Percentiles rank a stretch among this genome's conserved stretches.
Evolutionary conservation across 2,329 filamentous ascomycete species (phyloP).

Genomic region (Ceratocystis papillata): DNA sequence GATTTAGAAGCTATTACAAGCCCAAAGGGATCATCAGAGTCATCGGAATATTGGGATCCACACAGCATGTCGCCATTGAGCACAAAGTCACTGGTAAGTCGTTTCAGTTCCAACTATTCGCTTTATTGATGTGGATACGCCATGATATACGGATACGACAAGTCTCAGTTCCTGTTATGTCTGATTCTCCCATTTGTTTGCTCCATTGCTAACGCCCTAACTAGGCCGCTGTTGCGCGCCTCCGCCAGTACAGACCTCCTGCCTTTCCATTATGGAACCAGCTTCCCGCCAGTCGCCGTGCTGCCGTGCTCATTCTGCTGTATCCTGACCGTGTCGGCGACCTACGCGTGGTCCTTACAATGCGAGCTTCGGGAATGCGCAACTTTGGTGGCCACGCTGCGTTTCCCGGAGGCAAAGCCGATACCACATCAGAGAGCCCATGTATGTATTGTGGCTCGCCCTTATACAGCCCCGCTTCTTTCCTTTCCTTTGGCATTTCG

Average conservation of each 20-base stretch:
- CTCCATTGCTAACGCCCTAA: not conserved
- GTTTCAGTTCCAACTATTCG: conserved; percentile 3
- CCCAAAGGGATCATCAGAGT: not conserved
- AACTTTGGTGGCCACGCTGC: conserved; percentile 78
- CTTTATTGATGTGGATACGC: not conserved
- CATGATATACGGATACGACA: not conserved
- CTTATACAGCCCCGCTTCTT: not conserved
- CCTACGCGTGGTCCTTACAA: conserved; percentile 59
- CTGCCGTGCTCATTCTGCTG: conserved; percentile 77
- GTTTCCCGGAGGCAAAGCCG: conserved; percentile 68
- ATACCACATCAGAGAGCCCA: conserved; percentile 46
- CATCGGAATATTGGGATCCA: conserved; percentile 43
- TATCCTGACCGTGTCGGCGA: conserved; percentile 77
- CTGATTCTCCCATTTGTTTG: not conserved
- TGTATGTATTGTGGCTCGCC: conserved; percentile 35
- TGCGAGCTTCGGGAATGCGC: conserved; percentile 52
- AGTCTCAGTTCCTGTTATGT: not conserved
- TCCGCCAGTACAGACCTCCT: conserved; percentile 51
- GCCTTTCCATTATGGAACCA: conserved; percentile 52
- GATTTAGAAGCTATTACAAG: not conserved
- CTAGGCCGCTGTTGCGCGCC: conserved; percentile 49
- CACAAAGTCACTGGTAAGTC: conserved; percentile 44
- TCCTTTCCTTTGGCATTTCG: not conserved
- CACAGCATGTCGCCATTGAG: conserved; percentile 48
- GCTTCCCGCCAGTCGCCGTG: conserved; percentile 55